These are phyloP conservation scores for Lentinula guzmanii DNA, from an alignment of 768 basidiomycete genomes.

Conservation along the genomic window DNA sequence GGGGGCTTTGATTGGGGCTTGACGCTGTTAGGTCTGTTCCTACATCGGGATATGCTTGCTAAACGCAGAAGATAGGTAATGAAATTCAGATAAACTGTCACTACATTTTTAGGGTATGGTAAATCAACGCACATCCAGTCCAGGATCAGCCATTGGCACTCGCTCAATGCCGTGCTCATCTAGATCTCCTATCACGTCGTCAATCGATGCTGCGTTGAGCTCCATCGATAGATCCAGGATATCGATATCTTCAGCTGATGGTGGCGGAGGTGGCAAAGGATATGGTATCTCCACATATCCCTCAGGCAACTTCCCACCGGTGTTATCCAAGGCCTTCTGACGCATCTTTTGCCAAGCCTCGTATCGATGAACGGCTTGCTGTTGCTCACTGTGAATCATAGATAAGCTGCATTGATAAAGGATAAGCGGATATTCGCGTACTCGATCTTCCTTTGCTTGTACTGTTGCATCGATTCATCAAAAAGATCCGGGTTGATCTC, in stretches of 20 bases:
- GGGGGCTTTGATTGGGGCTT: slow-evolving; percentile 51
- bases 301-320: slow-evolving; percentile 63
- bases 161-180: slow-evolving; percentile 82
- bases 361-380: slow-evolving; percentile 78
- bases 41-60: slow-evolving; percentile 68
- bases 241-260: slow-evolving; percentile 75
- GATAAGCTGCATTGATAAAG: background rate
- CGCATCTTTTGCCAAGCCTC: slow-evolving; percentile 87
- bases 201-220: slow-evolving; percentile 77
- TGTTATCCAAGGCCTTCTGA: slow-evolving; percentile 68
- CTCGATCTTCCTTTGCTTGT: slow-evolving; percentile 84
- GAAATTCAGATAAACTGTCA: background rate
- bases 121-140: slow-evolving; percentile 61
- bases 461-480: slow-evolving; percentile 88
- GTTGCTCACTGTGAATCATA: slow-evolving; percentile 62
- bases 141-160: slow-evolving; percentile 91
- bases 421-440: slow-evolving; percentile 33
- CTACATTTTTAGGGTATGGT: background rate
- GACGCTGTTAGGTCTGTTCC: slow-evolving; percentile 54
- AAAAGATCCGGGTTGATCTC: slow-evolving; percentile 97
- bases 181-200: slow-evolving; percentile 62
- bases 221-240: slow-evolving; percentile 88
- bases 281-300: slow-evolving; percentile 66
- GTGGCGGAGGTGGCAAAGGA: slow-evolving; percentile 71
- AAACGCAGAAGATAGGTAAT: slow-evolving; percentile 8